Conservation (phyloP, 257 asterid genomes). For the Gentiana dahurica region DNA sequence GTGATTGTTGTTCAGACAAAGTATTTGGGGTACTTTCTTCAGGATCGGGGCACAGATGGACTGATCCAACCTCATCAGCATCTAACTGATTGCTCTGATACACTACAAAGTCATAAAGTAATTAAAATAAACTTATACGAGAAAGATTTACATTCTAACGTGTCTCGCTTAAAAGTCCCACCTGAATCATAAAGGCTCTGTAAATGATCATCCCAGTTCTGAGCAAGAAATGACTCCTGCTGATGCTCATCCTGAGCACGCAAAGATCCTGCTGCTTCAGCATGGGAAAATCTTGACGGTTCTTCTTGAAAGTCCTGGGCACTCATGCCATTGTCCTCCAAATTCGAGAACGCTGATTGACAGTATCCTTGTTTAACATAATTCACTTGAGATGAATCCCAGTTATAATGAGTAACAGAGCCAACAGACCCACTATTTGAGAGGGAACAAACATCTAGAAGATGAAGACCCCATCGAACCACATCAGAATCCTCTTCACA, state of each 20-base stretch:
- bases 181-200: constrained; percentile 30
- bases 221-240: constrained; percentile 51
- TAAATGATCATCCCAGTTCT: constrained; percentile 60
- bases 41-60: constrained; percentile 12
- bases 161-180: constrained; percentile 1
- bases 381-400: constrained; percentile 36
- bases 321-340: constrained; percentile 62
- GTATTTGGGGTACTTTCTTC: constrained; percentile 14
- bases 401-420: constrained; percentile 44
- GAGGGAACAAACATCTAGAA: constrained; percentile 51
- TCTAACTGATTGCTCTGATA: constrained; percentile 28
- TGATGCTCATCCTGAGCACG: constrained; percentile 31
- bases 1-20: constrained; percentile 14
- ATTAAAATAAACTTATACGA: constrained; percentile 3
- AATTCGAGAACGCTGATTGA: constrained; percentile 21
- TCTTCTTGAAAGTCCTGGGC: constrained; percentile 84
- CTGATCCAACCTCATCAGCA: constrained; percentile 16
- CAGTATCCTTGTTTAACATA: constrained; percentile 44
- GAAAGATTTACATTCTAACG: too few relatives aligned
- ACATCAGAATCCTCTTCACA: constrained; percentile 71
- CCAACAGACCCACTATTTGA: constrained; percentile 44
- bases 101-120: constrained; percentile 14
- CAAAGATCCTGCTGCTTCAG: constrained; percentile 35
- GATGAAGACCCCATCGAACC: constrained; percentile 85
- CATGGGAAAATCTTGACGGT: constrained; percentile 36